phyloP scores from a whole-genome alignment of 768 basidiomycete species.

The Suillus luteus region DNA sequence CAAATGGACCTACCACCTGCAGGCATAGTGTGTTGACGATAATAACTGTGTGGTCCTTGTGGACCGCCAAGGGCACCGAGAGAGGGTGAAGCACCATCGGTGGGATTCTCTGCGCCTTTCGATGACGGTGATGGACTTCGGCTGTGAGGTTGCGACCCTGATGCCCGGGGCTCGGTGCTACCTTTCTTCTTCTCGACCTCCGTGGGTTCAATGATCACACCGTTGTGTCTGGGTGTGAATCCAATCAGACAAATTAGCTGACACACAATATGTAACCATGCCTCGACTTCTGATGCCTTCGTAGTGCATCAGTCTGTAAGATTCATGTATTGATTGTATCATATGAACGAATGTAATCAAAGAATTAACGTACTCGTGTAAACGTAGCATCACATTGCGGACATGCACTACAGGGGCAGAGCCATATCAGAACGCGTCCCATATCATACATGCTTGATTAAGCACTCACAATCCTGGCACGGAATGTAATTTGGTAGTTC shows the following conservation, averaged over 20 bases:
- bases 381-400: slow-evolving; percentile 82
- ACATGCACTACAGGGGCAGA: slow-evolving; percentile 51
- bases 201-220: slow-evolving; percentile 59
- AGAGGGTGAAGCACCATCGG: slow-evolving; percentile 36
- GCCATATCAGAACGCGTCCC: slow-evolving; percentile 17
- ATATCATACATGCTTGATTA: slow-evolving; percentile 13
- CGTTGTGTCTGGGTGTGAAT: slow-evolving; percentile 52
- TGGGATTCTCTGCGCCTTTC: slow-evolving; percentile 39
- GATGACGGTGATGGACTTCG: slow-evolving; percentile 49
- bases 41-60: slow-evolving; percentile 55
- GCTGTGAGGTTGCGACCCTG: slow-evolving; percentile 49
- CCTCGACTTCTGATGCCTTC: slow-evolving; percentile 81
- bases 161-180: slow-evolving; percentile 33
- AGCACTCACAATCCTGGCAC: slow-evolving; percentile 67
- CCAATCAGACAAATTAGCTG: slow-evolving; percentile 9
- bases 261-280: slow-evolving; percentile 30
- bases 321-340: slow-evolving; percentile 2
- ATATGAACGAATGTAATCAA: slow-evolving; percentile 21
- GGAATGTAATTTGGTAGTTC: slow-evolving; percentile 77
- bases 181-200: slow-evolving; percentile 25
- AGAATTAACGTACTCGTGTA: slow-evolving; percentile 59
- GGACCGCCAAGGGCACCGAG: slow-evolving; percentile 34
- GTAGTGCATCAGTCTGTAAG: slow-evolving; percentile 73
- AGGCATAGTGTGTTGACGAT: slow-evolving; percentile 62
- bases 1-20: slow-evolving; percentile 38